These are phyloP conservation scores for Colletotrichum sp. DNA, from an alignment of 2,329 filamentous ascomycete genomes.

Conservation along the genomic window DNA sequence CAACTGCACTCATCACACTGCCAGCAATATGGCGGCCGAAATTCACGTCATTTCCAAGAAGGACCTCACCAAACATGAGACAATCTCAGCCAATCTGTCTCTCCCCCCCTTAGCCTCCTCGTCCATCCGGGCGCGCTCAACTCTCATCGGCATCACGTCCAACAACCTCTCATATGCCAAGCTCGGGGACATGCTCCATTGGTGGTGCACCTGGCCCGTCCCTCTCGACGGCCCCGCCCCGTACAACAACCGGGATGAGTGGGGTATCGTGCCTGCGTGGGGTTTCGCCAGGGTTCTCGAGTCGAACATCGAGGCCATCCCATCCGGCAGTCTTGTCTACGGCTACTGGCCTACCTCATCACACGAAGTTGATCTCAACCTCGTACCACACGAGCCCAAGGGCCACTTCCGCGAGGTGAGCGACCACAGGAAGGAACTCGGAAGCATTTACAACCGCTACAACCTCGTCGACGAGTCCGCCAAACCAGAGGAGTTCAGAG, in stretches of 20 bases:
- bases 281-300: slow-evolving; percentile 49
- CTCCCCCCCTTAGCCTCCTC: slow-evolving; percentile 25
- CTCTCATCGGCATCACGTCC: slow-evolving; percentile 32
- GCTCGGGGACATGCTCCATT: slow-evolving; percentile 29
- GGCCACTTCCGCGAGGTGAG: slow-evolving; percentile 43
- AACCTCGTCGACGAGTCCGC: slow-evolving; percentile 18
- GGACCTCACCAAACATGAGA: slow-evolving; percentile 28
- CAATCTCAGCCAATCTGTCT: neutral
- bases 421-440: slow-evolving; percentile 28
- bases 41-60: slow-evolving; percentile 33
- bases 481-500: slow-evolving; percentile 9
- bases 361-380: slow-evolving; percentile 39
- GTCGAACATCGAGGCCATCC: slow-evolving; percentile 39
- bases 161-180: slow-evolving; percentile 41
- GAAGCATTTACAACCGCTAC: slow-evolving; percentile 50
- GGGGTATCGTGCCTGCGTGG: slow-evolving; percentile 54
- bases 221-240: slow-evolving; percentile 35
- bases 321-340: slow-evolving; percentile 38
- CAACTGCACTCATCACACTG: neutral
- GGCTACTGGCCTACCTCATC: slow-evolving; percentile 50
- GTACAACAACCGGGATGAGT: slow-evolving; percentile 39
- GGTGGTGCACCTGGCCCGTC: slow-evolving; percentile 51
- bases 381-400: slow-evolving; percentile 28
- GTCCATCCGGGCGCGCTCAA: slow-evolving; percentile 33
- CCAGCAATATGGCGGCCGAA: slow-evolving; percentile 9